A percentile compares a stretch with the other conserved stretches of the same genome.
These are phyloP conservation scores for Hypoxylon perforatum DNA, from an alignment of 495 filamentous ascomycete genomes.

Conservation along the genomic window DNA sequence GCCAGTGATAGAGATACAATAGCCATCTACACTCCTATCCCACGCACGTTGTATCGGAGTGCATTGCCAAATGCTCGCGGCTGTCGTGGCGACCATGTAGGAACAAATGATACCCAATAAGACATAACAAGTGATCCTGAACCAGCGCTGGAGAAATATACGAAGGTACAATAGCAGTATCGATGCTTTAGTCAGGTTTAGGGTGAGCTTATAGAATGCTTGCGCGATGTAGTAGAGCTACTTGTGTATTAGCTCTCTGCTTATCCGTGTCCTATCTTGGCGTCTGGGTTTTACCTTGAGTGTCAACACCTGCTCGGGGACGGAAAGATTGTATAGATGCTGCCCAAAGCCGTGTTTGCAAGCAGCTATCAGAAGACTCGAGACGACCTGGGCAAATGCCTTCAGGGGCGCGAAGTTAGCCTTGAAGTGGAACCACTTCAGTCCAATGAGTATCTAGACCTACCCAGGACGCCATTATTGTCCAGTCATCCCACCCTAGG, in stretches of 20 bases:
- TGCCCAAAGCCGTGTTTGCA: constrained; percentile 51
- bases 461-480: constrained; percentile 48
- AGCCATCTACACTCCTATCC: constrained; percentile 64
- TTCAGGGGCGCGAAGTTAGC: constrained; percentile 22
- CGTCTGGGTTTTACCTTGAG: constrained; percentile 43
- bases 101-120: constrained; percentile 34
- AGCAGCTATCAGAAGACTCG: constrained; percentile 47
- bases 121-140: constrained; percentile 38
- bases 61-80: constrained; percentile 62
- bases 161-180: constrained; percentile 52
- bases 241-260: constrained; percentile 6
- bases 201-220: constrained; percentile 47
- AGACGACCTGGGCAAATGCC: constrained; percentile 44
- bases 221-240: constrained; percentile 47
- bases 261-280: background rate
- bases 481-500: constrained; percentile 52
- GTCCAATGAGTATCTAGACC: constrained; percentile 1
- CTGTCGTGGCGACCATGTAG: constrained; percentile 44
- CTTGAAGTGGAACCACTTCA: background rate
- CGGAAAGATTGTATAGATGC: constrained; percentile 44
- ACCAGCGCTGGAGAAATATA: constrained; percentile 48
- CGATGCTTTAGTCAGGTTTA: constrained; percentile 49
- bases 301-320: constrained; percentile 39
- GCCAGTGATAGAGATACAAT: no score
- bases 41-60: constrained; percentile 64